Percentiles rank a stretch among this genome's conserved stretches.
These are phyloP conservation scores for Trichoderma parareesei DNA, from an alignment of 495 filamentous ascomycete genomes.

Conservation along the genomic window DNA sequence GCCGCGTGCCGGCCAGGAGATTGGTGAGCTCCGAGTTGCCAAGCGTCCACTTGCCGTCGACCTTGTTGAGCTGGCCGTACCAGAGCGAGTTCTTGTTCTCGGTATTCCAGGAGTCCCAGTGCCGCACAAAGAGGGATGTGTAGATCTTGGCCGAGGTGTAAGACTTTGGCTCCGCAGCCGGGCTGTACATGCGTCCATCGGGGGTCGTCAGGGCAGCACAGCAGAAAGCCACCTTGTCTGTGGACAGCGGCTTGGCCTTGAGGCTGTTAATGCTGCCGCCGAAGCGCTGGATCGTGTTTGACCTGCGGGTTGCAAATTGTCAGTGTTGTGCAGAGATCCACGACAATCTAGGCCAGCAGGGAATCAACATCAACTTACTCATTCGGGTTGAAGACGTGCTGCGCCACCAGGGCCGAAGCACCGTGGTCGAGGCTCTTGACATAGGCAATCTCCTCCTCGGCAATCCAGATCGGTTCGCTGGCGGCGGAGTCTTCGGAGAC, in stretches of 20 bases:
- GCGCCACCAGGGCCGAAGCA: conserved; percentile 54
- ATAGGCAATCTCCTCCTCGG: conserved; percentile 56
- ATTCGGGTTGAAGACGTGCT: conserved; percentile 36
- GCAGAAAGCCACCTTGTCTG: conserved; percentile 61
- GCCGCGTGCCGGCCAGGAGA: conserved; percentile 45
- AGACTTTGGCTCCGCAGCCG: conserved; percentile 45
- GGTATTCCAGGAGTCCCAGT: conserved; percentile 67
- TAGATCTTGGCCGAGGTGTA: conserved; percentile 58
- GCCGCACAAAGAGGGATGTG: conserved; percentile 61
- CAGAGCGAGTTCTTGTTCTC: conserved; percentile 66
- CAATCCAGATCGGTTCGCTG: conserved; percentile 72
- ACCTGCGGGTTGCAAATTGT: conserved; percentile 24
- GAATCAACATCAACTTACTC: conserved; percentile 2
- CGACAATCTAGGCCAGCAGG: neutral
- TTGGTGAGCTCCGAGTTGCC: conserved; percentile 41
- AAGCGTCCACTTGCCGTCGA: conserved; percentile 34
- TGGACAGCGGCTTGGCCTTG: conserved; percentile 54
- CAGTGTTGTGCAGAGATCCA: neutral
- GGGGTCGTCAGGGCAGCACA: conserved; percentile 54
- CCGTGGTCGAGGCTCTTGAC: conserved; percentile 58
- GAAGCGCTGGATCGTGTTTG: conserved; percentile 54
- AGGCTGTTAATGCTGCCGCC: conserved; percentile 64
- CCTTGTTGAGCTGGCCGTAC: conserved; percentile 55
- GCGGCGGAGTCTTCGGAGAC: conserved; percentile 56
- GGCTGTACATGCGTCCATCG: conserved; percentile 54